A percentile compares a stretch with the other conserved stretches of the same genome.
Evolutionary conservation across 768 basidiomycete genomes (phyloP).

Genomic region (Tulasnella sp.): DNA sequence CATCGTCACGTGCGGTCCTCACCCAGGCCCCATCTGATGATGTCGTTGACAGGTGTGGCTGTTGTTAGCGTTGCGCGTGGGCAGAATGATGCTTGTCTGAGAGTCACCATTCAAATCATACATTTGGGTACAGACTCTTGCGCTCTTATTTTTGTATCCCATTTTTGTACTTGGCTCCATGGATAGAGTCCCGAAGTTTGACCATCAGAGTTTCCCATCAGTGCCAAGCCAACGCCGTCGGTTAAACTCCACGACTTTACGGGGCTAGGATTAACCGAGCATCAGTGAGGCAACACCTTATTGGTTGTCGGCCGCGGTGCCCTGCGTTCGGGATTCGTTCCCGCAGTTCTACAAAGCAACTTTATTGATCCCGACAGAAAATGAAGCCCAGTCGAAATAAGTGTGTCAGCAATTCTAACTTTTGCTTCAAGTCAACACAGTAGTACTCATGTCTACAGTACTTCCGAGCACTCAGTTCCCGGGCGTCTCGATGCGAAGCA

Average conservation of each 20-base stretch:
- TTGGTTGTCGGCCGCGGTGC: too few relatives aligned
- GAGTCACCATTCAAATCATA: not conserved
- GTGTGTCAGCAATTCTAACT: not conserved
- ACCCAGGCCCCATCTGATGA: not conserved
- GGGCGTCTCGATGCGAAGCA: not conserved
- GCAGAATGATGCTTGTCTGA: not conserved
- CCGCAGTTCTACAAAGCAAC: too few relatives aligned
- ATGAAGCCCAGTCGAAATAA: not conserved
- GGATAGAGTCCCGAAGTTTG: not conserved
- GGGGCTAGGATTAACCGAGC: not conserved
- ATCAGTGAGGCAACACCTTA: too few relatives aligned
- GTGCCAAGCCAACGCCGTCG: not conserved
- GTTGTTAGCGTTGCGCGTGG: not conserved
- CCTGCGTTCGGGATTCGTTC: too few relatives aligned
- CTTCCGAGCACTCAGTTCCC: not conserved
- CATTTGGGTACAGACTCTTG: not conserved
- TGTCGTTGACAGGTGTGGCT: not conserved
- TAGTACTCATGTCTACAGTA: not conserved
- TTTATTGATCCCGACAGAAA: too few relatives aligned
- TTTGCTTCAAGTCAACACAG: not conserved
- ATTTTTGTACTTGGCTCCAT: not conserved
- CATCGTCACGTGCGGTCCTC: too few relatives aligned
- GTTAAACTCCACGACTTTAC: not conserved
- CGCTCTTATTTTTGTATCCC: not conserved
- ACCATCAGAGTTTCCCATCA: not conserved